Evolutionary conservation across 352 stramenopile species (phyloP).

Genomic region (Phytophthora litchii): DNA sequence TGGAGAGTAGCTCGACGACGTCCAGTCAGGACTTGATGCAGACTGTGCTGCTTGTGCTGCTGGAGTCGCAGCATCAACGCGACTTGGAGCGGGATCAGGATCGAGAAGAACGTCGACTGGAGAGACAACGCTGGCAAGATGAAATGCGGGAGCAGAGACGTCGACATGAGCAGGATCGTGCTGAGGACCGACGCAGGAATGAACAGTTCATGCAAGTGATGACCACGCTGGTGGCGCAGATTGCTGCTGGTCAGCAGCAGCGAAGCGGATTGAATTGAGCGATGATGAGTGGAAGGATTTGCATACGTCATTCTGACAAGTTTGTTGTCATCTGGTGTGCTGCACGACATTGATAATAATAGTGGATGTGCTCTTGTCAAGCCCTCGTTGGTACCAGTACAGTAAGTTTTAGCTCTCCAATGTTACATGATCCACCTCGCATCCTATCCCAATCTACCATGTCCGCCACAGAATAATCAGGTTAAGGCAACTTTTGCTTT

Average conservation of each 20-base stretch:
- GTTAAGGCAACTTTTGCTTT: no score
- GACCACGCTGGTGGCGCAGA: constrained; percentile 34
- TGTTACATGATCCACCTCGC: no score
- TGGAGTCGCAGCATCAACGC: constrained; percentile 39
- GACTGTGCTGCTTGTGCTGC: constrained; percentile 37
- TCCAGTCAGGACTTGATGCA: constrained; percentile 36
- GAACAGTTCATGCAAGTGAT: constrained; percentile 46
- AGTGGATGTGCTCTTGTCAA: constrained; percentile 3
- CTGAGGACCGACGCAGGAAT: constrained; percentile 35
- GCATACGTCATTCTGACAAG: neutral
- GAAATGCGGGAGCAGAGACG: constrained; percentile 36
- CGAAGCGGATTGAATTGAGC: constrained; percentile 28
- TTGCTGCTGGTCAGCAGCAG: constrained; percentile 35
- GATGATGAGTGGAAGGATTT: neutral
- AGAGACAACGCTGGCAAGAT: constrained; percentile 33
- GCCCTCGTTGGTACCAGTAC: no score
- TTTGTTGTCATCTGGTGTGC: constrained; percentile 3
- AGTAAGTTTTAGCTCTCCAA: no score
- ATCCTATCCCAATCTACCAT: no score
- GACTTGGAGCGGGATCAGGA: constrained; percentile 40
- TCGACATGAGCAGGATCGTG: constrained; percentile 34
- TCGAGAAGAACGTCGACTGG: constrained; percentile 31
- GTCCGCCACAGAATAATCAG: no score
- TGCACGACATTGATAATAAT: constrained; percentile 23
- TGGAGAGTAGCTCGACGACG: constrained; percentile 23